Base-by-base conservation (phyloP, 2,329 filamentous ascomycete genomes). In the Paecilomyces formosus region DNA sequence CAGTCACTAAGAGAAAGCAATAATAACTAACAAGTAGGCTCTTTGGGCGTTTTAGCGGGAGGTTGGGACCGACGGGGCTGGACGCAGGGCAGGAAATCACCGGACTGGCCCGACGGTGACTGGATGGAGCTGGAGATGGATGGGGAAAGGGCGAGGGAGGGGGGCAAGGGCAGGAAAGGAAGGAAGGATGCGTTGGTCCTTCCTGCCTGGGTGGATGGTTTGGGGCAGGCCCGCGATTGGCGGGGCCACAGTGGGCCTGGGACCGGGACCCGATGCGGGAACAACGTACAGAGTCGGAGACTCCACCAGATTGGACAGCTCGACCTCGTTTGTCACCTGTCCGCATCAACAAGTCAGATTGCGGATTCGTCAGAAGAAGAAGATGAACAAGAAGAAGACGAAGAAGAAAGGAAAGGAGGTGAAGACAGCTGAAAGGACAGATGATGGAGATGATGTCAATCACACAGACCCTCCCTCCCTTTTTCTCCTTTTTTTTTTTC, bases 1-100 rank as follows among this genome's bases (percentile, higher is more conserved):
- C 24, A 26, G 24, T 26, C 24, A 26, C n/a, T n/a, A n/a, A 57
- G 50, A 59, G 54, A 53, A 56, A 60, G 55, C 55, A 56, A 57
- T 54, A 58, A 57, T 55, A 58, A 58, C 4, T 55, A 26, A 26
- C 24, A 26, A 55, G 59, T 53, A 58, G 58, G 30, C 30, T 33
- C 24, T 21, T 58, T 63, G 22, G 22, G 57, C 61, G 60, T 64
- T 65, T 62, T 66, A 65, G 62, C 60, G 60, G 62, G 63, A 62
- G 63, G 58, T 59, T 61, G 61, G 62, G 53, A 57, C n/a, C n/a
- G 26, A 28, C 50, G 50, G 58, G 55, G 59, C 45, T 65, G 52
- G 56, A 53, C 60, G 55, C 55, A 62, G 55, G 57, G 55, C 55
- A 62, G 55, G 57, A 54, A 58, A 62, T 51, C 59, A 30, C 57